A percentile compares a stretch with the other conserved stretches of the same genome.
Evolutionary conservation across 2,329 filamentous ascomycete genomes (phyloP).

Genomic region (Xylaria multiplex): DNA sequence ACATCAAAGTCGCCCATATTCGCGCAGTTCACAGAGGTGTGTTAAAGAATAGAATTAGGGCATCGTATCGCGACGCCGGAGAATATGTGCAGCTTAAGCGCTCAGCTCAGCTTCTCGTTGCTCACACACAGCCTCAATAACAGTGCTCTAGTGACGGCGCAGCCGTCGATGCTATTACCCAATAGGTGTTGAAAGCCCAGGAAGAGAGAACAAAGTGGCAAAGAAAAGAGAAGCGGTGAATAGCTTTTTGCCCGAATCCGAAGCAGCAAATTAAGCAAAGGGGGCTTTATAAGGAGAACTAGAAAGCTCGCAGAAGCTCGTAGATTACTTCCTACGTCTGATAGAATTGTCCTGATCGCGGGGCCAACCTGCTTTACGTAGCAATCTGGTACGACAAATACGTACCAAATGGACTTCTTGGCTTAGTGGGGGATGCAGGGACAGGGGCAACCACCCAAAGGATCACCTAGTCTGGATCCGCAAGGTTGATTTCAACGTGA

Average conservation of each 20-base stretch:
- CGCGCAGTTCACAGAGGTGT: constrained; percentile 21
- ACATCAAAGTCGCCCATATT: constrained; percentile 47
- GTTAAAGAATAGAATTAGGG: constrained; percentile 35
- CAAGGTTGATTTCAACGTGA: neutral
- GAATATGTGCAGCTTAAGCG: constrained; percentile 29
- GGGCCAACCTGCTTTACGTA: constrained; percentile 30
- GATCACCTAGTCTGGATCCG: neutral
- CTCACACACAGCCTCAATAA: constrained; percentile 40
- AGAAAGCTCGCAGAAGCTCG: neutral
- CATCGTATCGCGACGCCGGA: constrained; percentile 40
- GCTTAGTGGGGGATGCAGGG: constrained; percentile 30
- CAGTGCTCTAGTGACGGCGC: constrained; percentile 22
- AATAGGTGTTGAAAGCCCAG: constrained; percentile 14
- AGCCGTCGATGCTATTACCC: constrained; percentile 16
- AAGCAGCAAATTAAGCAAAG: neutral
- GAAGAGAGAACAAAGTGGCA: neutral
- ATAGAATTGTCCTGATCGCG: constrained; percentile 20
- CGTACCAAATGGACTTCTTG: constrained; percentile 7
- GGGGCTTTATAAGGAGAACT: neutral
- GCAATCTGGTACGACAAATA: constrained; percentile 16
- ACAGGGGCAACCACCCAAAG: constrained; percentile 25
- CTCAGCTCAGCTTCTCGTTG: constrained; percentile 33
- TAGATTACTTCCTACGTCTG: constrained; percentile 5
- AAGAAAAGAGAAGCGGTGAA: neutral
- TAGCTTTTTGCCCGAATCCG: neutral